phyloP scores from a whole-genome alignment of 2,329 filamentous ascomycete genomes.

The Aspergillus sergii region DNA sequence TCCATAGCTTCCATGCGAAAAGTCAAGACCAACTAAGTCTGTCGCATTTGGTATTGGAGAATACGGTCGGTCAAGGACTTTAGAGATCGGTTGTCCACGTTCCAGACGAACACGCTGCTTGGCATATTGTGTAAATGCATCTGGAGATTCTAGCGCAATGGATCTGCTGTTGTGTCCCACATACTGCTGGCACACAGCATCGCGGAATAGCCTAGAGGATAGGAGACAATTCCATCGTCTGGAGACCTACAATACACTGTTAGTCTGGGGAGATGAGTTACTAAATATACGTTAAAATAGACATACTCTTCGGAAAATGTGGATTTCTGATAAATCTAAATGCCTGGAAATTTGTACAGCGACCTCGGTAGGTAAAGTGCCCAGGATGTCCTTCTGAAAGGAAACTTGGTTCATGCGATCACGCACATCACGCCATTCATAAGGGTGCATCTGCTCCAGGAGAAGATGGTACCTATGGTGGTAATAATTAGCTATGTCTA shows the following conservation, averaged over 20 bases:
- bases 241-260: conserved; percentile 31
- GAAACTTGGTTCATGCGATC: conserved; percentile 20
- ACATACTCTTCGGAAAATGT: conserved; percentile 33
- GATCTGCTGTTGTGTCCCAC: conserved; percentile 6
- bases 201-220: conserved; percentile 27
- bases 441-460: conserved; percentile 26
- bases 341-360: conserved; percentile 28
- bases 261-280: neutral
- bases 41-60: neutral
- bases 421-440: conserved; percentile 38
- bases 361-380: conserved; percentile 36
- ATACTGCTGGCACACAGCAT: conserved; percentile 20
- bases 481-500: neutral
- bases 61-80: neutral
- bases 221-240: conserved; percentile 35
- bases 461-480: conserved; percentile 30
- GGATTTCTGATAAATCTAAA: conserved; percentile 30
- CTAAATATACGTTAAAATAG: neutral
- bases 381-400: conserved; percentile 38
- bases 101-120: conserved; percentile 27
- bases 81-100: conserved; percentile 24
- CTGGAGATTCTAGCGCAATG: neutral
- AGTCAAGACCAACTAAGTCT: conserved; percentile 18
- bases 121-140: conserved; percentile 21
- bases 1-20: conserved; percentile 22